Evolutionary conservation across 768 basidiomycete genomes (phyloP).

Genomic region (Collybia nuda): DNA sequence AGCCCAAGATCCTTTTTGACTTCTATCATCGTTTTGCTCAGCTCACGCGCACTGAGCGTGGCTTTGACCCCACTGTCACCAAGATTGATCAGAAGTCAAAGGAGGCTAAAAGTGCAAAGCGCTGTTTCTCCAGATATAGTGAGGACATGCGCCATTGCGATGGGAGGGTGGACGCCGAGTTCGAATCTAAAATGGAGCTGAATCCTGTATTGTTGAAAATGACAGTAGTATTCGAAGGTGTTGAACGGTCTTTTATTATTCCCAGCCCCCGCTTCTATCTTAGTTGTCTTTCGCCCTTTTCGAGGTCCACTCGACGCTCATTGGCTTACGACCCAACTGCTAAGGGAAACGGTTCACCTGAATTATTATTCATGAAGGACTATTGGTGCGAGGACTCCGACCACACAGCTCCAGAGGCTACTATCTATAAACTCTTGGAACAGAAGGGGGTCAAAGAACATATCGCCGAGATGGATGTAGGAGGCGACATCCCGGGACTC

Average conservation of each 20-base stretch:
- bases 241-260: constrained; percentile 8
- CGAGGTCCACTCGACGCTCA: constrained; percentile 21
- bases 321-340: constrained; percentile 10
- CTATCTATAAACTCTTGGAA: constrained; percentile 17
- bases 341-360: not conserved
- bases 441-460: constrained; percentile 11
- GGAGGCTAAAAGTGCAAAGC: not conserved
- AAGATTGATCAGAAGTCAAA: not conserved
- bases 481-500: constrained; percentile 17
- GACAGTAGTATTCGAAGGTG: not conserved
- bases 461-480: constrained; percentile 18
- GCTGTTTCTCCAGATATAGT: not conserved
- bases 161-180: too few species aligned
- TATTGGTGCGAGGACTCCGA: constrained; percentile 18
- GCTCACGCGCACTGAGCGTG: constrained; percentile 10
- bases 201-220: not conserved
- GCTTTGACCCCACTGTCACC: constrained; percentile 16
- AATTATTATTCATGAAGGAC: constrained; percentile 29
- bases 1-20: constrained; percentile 10
- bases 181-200: not conserved
- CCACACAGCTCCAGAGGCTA: constrained; percentile 16
- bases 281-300: constrained; percentile 14
- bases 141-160: not conserved
- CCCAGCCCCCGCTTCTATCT: constrained; percentile 7
- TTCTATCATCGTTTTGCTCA: constrained; percentile 25